These are phyloP conservation scores for Tremellales sp. DNA, from an alignment of 1,284 basidiomycete species.

Conservation along the genomic window DNA sequence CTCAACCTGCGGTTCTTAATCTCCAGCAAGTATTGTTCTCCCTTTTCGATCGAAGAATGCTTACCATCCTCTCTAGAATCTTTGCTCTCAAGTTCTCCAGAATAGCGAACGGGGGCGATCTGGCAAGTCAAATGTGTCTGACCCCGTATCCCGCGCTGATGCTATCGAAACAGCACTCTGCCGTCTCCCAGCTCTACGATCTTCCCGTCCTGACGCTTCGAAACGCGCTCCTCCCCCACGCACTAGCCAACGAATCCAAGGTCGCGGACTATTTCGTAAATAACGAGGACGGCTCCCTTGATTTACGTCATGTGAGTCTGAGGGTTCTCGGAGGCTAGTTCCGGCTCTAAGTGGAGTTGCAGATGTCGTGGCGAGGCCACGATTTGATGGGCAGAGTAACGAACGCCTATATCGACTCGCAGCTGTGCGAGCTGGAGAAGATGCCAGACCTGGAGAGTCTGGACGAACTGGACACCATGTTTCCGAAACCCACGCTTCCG, in stretches of 20 bases:
- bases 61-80: slow-evolving; percentile 15
- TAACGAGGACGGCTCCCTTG: slow-evolving; percentile 22
- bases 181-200: slow-evolving; percentile 41
- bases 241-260: slow-evolving; percentile 19
- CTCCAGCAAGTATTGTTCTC: slow-evolving; percentile 25
- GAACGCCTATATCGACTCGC: slow-evolving; percentile 37
- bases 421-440: slow-evolving; percentile 40
- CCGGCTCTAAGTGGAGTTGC: slow-evolving; percentile 14
- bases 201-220: slow-evolving; percentile 36
- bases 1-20: slow-evolving; percentile 37
- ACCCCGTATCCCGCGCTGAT: not conserved
- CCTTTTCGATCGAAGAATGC: not conserved
- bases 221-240: slow-evolving; percentile 29
- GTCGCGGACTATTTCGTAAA: slow-evolving; percentile 28
- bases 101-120: slow-evolving; percentile 34
- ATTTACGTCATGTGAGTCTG: slow-evolving; percentile 38
- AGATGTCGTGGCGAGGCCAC: slow-evolving; percentile 29
- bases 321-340: too few species aligned
- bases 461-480: slow-evolving; percentile 26
- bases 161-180: slow-evolving; percentile 27
- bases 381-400: slow-evolving; percentile 32
- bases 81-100: slow-evolving; percentile 36
- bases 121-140: slow-evolving; percentile 17
- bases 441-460: slow-evolving; percentile 10
- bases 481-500: slow-evolving; percentile 26